Evolutionary conservation across 2,329 filamentous ascomycete genomes (phyloP).

Genomic region (Chaetomium sp.): DNA sequence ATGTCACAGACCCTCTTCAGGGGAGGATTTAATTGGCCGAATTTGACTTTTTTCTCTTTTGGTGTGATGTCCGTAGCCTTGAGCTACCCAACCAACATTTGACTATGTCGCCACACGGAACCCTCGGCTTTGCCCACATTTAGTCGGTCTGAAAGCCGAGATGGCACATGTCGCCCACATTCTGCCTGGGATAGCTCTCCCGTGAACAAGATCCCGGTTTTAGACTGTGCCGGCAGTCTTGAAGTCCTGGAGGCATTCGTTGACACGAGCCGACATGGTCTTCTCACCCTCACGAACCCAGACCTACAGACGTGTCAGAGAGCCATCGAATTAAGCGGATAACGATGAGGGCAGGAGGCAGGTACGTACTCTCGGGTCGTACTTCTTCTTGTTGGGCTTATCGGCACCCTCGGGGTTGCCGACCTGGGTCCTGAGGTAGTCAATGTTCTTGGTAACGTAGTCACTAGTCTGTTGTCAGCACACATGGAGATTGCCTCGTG

Average conservation of each 20-base stretch:
- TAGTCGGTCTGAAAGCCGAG: not conserved
- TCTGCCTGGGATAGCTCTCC: not conserved
- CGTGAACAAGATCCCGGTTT: constrained; percentile 24
- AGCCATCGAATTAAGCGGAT: not conserved
- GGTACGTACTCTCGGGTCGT: constrained; percentile 75
- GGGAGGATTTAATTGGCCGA: no score
- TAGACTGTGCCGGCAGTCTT: constrained; percentile 75
- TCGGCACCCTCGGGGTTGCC: constrained; percentile 89
- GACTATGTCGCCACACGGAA: no score
- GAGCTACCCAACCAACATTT: no score
- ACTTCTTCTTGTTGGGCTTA: constrained; percentile 99
- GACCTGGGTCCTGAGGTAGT: constrained; percentile 79
- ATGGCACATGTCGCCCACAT: not conserved
- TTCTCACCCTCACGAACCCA: constrained; percentile 73
- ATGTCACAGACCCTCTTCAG: no score
- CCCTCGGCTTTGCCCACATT: no score
- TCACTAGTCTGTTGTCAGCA: constrained; percentile 39
- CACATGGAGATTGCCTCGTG: not conserved
- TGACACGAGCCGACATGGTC: constrained; percentile 80
- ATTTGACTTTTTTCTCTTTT: no score
- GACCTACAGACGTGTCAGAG: constrained; percentile 12
- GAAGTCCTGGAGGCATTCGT: constrained; percentile 84
- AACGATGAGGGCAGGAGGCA: not conserved
- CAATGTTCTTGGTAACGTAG: constrained; percentile 90
- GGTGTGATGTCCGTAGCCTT: no score